Evolutionary conservation across 306 rosid genomes (phyloP).

Genomic region (Casuarina glauca): DNA sequence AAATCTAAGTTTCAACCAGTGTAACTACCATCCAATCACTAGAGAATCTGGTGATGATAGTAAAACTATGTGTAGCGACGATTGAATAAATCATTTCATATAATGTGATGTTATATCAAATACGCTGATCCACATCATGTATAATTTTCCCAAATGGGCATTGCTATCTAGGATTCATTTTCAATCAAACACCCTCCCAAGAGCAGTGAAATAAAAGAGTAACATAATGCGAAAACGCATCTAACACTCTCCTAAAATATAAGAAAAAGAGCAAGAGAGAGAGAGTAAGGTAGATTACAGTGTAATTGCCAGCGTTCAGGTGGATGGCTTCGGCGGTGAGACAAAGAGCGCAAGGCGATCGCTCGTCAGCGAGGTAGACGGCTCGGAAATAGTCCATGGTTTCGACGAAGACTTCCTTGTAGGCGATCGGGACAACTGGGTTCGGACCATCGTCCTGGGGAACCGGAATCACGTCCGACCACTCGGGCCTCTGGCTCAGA

Average conservation of each 20-base stretch:
- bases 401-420: constrained; percentile 64
- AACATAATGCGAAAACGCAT: not conserved
- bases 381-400: constrained; percentile 92
- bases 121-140: no score
- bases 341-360: constrained; percentile 68
- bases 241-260: not conserved
- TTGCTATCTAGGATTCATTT: not conserved
- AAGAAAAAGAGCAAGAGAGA: not conserved
- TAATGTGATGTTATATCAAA: no score
- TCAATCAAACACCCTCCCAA: not conserved
- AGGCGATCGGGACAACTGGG: constrained; percentile 78
- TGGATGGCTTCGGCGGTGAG: constrained; percentile 71
- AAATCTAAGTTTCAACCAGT: not conserved
- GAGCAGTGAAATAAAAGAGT: not conserved
- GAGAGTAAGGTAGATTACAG: constrained; percentile 36
- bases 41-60: no score
- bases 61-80: no score
- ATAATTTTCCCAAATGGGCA: no score
- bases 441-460: constrained; percentile 83
- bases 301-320: constrained; percentile 79
- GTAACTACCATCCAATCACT: not conserved
- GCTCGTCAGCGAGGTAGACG: constrained; percentile 68
- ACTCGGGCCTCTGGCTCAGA: constrained; percentile 54
- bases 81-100: no score
- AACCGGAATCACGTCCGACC: constrained; percentile 71